Percentiles rank a stretch among this genome's conserved stretches.
Conservation (phyloP, 2,329 filamentous ascomycete species). For the Colletotrichum shisoi region DNA sequence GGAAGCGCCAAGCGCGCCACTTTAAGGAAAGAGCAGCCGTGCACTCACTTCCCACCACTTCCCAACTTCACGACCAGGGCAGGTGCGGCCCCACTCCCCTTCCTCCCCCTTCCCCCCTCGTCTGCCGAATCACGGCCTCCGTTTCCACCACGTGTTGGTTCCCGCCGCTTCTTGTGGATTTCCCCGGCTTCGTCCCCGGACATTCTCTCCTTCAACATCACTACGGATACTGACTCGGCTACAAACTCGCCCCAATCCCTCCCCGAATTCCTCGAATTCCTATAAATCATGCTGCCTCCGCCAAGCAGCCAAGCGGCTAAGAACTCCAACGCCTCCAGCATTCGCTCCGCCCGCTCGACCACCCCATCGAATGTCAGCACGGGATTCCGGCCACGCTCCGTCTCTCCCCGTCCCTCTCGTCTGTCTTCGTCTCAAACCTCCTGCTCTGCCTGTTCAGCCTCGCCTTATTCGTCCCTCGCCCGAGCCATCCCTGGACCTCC, state of each 20-base stretch:
- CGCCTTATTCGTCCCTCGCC: constrained; percentile 1
- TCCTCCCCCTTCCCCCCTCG: constrained; percentile 2
- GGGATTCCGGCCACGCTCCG: constrained; percentile 1
- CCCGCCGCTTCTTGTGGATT: constrained; percentile 28
- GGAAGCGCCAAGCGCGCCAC: constrained; percentile 29
- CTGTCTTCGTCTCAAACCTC: not conserved
- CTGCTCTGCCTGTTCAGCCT: not conserved
- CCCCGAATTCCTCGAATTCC: constrained; percentile 9
- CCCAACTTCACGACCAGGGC: not conserved
- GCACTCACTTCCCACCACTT: not conserved
- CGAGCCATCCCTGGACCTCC: not conserved
- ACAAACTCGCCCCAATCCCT: constrained; percentile 2
- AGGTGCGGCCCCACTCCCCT: constrained; percentile 22
- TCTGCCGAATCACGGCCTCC: constrained; percentile 32
- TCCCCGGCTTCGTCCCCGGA: constrained; percentile 15
- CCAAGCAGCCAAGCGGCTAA: constrained; percentile 39
- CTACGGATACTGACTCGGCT: not conserved
- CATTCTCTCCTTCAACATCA: not conserved
- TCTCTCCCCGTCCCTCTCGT: not conserved
- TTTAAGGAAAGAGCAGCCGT: not conserved
- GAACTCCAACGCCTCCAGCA: constrained; percentile 9
- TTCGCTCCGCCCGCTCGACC: constrained; percentile 15
- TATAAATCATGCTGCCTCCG: constrained; percentile 32
- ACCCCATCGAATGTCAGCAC: constrained; percentile 24
- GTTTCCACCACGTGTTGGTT: constrained; percentile 33